A percentile compares a stretch with the other conserved stretches of the same genome.
phyloP scores from a whole-genome alignment of 179 eudicot species.

The Camellia oleifera region DNA sequence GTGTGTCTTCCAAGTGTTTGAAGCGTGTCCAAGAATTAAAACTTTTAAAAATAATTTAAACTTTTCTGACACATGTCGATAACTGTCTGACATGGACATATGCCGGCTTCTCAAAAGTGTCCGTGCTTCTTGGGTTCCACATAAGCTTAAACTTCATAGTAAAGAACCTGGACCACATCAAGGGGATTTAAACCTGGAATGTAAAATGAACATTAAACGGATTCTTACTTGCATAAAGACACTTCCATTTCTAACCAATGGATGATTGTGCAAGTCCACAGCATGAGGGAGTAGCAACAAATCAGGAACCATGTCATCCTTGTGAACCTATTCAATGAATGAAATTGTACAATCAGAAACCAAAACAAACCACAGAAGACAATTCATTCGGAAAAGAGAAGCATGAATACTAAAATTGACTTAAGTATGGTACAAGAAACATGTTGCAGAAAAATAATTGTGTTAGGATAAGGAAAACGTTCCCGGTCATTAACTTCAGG shows the following conservation, averaged over 20 bases:
- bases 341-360: background rate
- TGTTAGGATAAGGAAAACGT: too few relatives aligned
- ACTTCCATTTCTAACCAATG: conserved; percentile 71
- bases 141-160: background rate
- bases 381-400: background rate
- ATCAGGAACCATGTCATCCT: conserved; percentile 82
- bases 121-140: background rate
- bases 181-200: background rate
- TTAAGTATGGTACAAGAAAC: too few relatives aligned
- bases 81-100: too few relatives aligned
- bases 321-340: conserved; percentile 52
- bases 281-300: conserved; percentile 80
- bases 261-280: conserved; percentile 83
- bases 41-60: too few relatives aligned
- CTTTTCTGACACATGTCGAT: too few relatives aligned
- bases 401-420: background rate
- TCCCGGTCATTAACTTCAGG: too few relatives aligned
- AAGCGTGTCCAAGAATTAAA: too few relatives aligned
- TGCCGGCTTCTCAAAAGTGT: too few relatives aligned
- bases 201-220: conserved; percentile 3
- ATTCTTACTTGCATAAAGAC: conserved; percentile 82
- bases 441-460: too few relatives aligned
- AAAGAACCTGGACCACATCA: background rate
- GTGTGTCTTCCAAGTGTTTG: too few relatives aligned
- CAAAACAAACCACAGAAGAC: background rate